A percentile compares a stretch with the other conserved stretches of the same genome.
Conservation (phyloP, 148 eudicot species). For the Chenopodium formosanum region DNA sequence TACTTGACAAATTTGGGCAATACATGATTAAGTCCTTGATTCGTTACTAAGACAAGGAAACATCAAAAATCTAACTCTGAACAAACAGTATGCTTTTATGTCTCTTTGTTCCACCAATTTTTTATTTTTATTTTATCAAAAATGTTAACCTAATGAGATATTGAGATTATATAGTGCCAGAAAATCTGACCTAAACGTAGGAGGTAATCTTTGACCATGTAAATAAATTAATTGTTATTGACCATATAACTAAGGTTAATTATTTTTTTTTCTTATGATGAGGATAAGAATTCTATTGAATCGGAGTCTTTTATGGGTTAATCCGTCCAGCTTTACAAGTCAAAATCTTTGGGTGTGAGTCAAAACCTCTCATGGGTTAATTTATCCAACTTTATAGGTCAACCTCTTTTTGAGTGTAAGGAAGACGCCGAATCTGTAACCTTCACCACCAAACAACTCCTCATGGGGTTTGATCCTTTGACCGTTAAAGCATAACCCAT, state of each 20-base stretch:
- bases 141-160: background rate
- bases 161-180: constrained; percentile 16
- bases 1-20: constrained; percentile 4
- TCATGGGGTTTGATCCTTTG: too few relatives aligned
- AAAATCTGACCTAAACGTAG: constrained; percentile 23
- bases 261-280: background rate
- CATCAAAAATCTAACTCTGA: constrained; percentile 26
- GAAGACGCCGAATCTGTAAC: too few relatives aligned
- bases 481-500: too few relatives aligned
- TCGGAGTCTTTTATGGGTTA: too few relatives aligned
- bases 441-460: too few relatives aligned
- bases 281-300: too few relatives aligned
- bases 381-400: too few relatives aligned
- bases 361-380: too few relatives aligned
- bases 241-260: background rate
- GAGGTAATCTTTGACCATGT: constrained; percentile 20
- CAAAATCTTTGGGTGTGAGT: too few relatives aligned
- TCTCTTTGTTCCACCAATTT: constrained; percentile 10
- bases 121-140: constrained; percentile 8
- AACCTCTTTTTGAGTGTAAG: too few relatives aligned
- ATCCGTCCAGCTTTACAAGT: too few relatives aligned
- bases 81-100: constrained; percentile 32
- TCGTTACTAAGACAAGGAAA: constrained; percentile 32
- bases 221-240: constrained; percentile 6
- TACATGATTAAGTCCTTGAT: constrained; percentile 24